A percentile compares a stretch with the other conserved stretches of the same genome.
Evolutionary conservation across 441 rosid genomes (phyloP).

Genomic region (Syzygium malaccense): DNA sequence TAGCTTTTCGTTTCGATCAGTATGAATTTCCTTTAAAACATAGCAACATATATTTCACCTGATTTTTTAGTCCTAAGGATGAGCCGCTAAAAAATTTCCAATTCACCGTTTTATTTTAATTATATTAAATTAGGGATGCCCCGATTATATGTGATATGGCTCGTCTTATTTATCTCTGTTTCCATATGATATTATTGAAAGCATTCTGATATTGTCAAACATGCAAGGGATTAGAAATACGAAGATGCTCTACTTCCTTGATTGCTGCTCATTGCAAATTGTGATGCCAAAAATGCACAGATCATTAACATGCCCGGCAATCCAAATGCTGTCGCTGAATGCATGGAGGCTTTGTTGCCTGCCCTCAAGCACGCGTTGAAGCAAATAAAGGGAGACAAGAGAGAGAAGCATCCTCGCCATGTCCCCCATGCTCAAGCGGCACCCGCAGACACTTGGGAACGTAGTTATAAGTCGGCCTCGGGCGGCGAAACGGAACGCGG

Average conservation of each 20-base stretch:
- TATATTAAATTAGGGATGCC: not conserved
- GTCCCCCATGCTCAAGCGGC: slow-evolving; percentile 60
- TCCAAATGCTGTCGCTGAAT: slow-evolving; percentile 91
- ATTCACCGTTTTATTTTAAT: not conserved
- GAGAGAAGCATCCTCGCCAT: slow-evolving; percentile 89
- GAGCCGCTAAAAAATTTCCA: not conserved
- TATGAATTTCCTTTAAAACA: not conserved
- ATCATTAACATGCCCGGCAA: slow-evolving; percentile 98
- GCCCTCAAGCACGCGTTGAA: slow-evolving; percentile 85
- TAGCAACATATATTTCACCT: not conserved
- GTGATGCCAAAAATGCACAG: slow-evolving; percentile 25
- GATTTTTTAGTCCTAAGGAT: not conserved
- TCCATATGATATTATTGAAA: not conserved
- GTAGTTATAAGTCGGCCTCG: slow-evolving; percentile 55
- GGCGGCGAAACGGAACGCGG: slow-evolving; percentile 17
- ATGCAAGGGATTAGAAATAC: not conserved
- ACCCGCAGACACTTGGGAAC: slow-evolving; percentile 66
- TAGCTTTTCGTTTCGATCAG: not conserved
- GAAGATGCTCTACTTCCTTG: not conserved
- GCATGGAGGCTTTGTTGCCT: slow-evolving; percentile 88
- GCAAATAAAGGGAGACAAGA: slow-evolving; percentile 91
- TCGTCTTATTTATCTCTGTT: not conserved
- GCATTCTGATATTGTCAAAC: not conserved
- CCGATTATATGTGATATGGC: not conserved
- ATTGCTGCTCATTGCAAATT: not conserved